Evolutionary conservation across 2,329 filamentous ascomycete genomes (phyloP), one percentile per base, ranked within the genome.

Genomic region (Juglanconis sp.): DNA sequence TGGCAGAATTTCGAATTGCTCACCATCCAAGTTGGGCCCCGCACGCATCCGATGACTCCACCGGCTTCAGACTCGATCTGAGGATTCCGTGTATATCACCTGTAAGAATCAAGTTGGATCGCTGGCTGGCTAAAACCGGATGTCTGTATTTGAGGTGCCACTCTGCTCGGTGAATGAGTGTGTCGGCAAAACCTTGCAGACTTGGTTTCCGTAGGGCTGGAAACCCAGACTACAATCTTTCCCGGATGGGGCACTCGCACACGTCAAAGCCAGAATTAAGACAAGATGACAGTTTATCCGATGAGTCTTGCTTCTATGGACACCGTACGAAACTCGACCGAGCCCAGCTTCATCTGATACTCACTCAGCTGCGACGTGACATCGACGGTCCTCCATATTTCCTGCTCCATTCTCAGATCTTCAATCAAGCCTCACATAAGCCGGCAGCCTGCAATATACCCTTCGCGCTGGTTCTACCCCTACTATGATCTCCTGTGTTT

Each of bases 281-380:
- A 58, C 49, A 58, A 36, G 56, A 58, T 58, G 56, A 47, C 56
- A 58, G 48, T 31, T 58, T 58, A 17, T 58, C 56, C 49, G 56
- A 58, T 53, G 56, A 34, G n/a, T 47, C 38, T 5, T 13, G 56
- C n/a, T 53, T 36, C 31, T 46, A 38, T n/a, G 48, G 15, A 46
- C 10, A 57, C 35, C 30, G n/a, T 58, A 15, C 56, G 56, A 48
- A 38, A 46, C 36, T 8, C 50, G 49, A 46, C 56, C 56, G 49
- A 58, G 7, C 11, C 38, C n/a, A 2, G 5, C n/a, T 47, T 30
- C 44, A 24, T 47, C 44, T 30, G 44, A 47, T 47, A 30, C 44
- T 24, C n/a, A 0, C 10, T 9, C 38, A 42, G n/a, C 11, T 42
- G 38, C 38, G 38, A 42, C 38, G 8, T 9, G 38, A 42, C 10